phyloP scores from a whole-genome alignment of 1,139 yeast species.

The Petasospora fabianii region DNA sequence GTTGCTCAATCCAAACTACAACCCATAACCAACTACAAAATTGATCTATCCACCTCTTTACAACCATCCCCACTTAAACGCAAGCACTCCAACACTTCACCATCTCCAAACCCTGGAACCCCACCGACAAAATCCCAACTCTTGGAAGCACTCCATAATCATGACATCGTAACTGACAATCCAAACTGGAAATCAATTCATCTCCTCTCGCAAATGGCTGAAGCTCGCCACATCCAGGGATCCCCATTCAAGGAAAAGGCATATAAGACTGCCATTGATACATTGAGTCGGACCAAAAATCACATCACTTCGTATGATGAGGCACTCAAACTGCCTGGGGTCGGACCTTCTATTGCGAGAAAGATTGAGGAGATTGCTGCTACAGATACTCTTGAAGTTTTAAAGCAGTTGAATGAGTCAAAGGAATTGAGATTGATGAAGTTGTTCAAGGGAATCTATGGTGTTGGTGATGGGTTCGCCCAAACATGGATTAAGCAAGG shows the following conservation, averaged over 20 bases:
- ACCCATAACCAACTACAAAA: constrained; percentile 15
- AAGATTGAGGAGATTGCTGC: constrained; percentile 47
- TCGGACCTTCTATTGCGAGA: constrained; percentile 44
- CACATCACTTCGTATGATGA: constrained; percentile 37
- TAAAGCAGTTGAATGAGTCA: constrained; percentile 31
- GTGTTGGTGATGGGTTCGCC: constrained; percentile 50
- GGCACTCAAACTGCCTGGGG: constrained; percentile 40
- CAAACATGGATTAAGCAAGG: constrained; percentile 41
- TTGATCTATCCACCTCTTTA: constrained; percentile 17
- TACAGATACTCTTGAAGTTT: constrained; percentile 39
- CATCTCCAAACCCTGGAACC: background rate
- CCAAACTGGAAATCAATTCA: constrained; percentile 37
- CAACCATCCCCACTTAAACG: constrained; percentile 5
- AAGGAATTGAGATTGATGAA: constrained; percentile 31
- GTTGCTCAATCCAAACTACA: constrained; percentile 29
- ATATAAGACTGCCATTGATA: constrained; percentile 45
- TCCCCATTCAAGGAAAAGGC: constrained; percentile 42
- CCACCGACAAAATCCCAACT: constrained; percentile 8
- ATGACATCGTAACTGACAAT: constrained; percentile 13
- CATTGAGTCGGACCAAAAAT: constrained; percentile 30
- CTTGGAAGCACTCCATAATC: constrained; percentile 10
- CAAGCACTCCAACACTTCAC: constrained; percentile 5
- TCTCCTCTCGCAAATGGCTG: constrained; percentile 36
- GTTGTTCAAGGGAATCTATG: constrained; percentile 45
- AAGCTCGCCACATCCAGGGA: constrained; percentile 37